phyloP scores from a whole-genome alignment of 2,329 filamentous ascomycete genomes.

The Colletotrichum sidae region DNA sequence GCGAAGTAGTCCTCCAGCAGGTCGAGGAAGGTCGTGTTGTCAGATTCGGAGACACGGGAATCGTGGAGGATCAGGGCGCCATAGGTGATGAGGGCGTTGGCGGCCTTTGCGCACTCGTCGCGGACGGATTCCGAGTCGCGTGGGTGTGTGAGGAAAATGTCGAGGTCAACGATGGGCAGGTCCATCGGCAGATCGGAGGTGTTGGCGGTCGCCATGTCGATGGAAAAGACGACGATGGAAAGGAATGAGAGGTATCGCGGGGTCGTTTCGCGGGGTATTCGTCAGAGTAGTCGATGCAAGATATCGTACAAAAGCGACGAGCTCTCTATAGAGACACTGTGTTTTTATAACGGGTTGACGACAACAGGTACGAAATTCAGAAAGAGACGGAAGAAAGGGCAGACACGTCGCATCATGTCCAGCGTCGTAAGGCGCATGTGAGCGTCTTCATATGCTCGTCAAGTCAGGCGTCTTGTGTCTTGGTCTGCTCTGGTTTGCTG shows the following conservation, averaged over 20 bases:
- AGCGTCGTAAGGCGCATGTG: slow-evolving; percentile 8
- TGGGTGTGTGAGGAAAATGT: slow-evolving; percentile 62
- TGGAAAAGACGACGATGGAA: no score
- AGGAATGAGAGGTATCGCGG: background rate
- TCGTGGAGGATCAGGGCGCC: slow-evolving; percentile 71
- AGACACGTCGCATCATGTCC: background rate
- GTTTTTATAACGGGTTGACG: no score
- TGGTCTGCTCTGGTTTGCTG: slow-evolving; percentile 19
- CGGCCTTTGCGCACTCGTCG: slow-evolving; percentile 65
- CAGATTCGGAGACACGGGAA: slow-evolving; percentile 65
- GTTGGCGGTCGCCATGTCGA: slow-evolving; percentile 33
- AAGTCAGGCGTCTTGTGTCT: background rate
- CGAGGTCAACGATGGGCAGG: slow-evolving; percentile 69
- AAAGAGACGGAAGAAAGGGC: no score
- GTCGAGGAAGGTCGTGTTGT: slow-evolving; percentile 69
- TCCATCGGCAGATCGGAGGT: slow-evolving; percentile 59
- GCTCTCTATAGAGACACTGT: no score
- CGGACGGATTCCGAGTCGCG: slow-evolving; percentile 56
- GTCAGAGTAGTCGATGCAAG: background rate
- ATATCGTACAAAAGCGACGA: no score
- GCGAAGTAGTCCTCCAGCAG: slow-evolving; percentile 75
- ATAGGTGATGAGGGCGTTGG: slow-evolving; percentile 68
- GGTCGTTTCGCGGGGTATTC: background rate
- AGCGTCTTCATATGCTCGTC: slow-evolving; percentile 12
- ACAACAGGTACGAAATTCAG: no score